phyloP scores from a whole-genome alignment of 1,284 basidiomycete genomes.

The Cutaneotrichosporon cutaneum region DNA sequence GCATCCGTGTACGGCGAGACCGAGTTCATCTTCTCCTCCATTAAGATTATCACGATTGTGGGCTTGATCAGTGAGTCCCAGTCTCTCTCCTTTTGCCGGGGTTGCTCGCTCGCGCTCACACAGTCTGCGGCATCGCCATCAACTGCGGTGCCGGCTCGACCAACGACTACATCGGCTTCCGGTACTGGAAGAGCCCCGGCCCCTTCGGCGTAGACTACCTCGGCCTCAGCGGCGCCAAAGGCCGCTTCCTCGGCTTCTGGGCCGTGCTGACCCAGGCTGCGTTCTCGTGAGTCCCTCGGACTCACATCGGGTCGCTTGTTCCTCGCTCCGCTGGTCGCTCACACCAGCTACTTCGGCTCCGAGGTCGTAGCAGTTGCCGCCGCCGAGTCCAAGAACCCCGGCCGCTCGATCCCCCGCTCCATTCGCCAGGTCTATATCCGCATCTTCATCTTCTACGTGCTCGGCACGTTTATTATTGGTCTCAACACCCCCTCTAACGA shows the following conservation, averaged over 20 bases:
- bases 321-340: neutral
- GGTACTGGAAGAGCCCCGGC: conserved; percentile 54
- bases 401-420: conserved; percentile 72
- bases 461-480: conserved; percentile 16
- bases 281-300: conserved; percentile 20
- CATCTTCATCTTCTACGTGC: conserved; percentile 63
- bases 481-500: conserved; percentile 28
- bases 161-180: conserved; percentile 50
- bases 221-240: conserved; percentile 46
- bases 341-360: conserved; percentile 6
- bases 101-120: neutral
- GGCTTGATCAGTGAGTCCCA: conserved; percentile 42
- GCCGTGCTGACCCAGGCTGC: conserved; percentile 18
- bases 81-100: too few relatives aligned
- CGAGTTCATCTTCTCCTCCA: conserved; percentile 56
- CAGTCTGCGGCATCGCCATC: conserved; percentile 63
- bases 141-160: conserved; percentile 55
- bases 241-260: conserved; percentile 32
- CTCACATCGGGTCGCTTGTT: neutral
- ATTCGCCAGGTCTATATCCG: conserved; percentile 71
- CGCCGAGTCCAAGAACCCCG: conserved; percentile 56
- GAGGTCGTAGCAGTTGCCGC: conserved; percentile 53
- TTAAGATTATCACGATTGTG: conserved; percentile 74
- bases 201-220: conserved; percentile 52
- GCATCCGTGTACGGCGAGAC: conserved; percentile 21